Percentiles rank a stretch among this genome's conserved stretches.
These are phyloP conservation scores for Suhomyces vadensis DNA, from an alignment of 805 yeast genomes.

Conservation along the genomic window DNA sequence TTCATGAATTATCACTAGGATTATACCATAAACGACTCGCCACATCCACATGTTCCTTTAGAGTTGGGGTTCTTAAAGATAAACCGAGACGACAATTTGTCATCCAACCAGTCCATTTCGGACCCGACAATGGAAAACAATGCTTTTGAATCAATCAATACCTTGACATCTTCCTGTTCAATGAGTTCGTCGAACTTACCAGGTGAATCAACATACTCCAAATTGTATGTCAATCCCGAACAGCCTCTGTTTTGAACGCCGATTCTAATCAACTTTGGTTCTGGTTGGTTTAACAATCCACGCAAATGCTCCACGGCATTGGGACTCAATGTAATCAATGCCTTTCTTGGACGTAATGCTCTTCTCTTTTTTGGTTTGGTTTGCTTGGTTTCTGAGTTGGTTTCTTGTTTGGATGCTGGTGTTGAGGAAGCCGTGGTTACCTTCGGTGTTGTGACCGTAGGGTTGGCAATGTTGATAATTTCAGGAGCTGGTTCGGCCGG, in stretches of 20 bases:
- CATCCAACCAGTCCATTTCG: slow-evolving; percentile 98
- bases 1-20: neutral
- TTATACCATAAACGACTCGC: slow-evolving; percentile 96
- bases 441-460: slow-evolving; percentile 9
- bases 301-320: slow-evolving; percentile 73
- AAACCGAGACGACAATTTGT: slow-evolving; percentile 82
- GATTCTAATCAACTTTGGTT: slow-evolving; percentile 84
- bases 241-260: slow-evolving; percentile 98
- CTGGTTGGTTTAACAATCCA: slow-evolving; percentile 71
- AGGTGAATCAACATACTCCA: slow-evolving; percentile 86
- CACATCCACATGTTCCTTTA: slow-evolving; percentile 98
- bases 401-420: slow-evolving; percentile 9
- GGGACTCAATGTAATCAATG: slow-evolving; percentile 78
- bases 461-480: slow-evolving; percentile 6
- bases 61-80: slow-evolving; percentile 95
- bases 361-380: slow-evolving; percentile 47
- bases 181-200: slow-evolving; percentile 96
- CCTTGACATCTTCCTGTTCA: slow-evolving; percentile 90
- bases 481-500: neutral
- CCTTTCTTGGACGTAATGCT: slow-evolving; percentile 81
- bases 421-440: slow-evolving; percentile 8
- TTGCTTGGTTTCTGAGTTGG: slow-evolving; percentile 4
- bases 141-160: slow-evolving; percentile 93
- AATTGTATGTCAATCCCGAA: slow-evolving; percentile 88
- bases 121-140: slow-evolving; percentile 93